These are phyloP conservation scores for Penicillium sp. DNA, from an alignment of 2,329 filamentous ascomycete genomes.

Conservation along the genomic window DNA sequence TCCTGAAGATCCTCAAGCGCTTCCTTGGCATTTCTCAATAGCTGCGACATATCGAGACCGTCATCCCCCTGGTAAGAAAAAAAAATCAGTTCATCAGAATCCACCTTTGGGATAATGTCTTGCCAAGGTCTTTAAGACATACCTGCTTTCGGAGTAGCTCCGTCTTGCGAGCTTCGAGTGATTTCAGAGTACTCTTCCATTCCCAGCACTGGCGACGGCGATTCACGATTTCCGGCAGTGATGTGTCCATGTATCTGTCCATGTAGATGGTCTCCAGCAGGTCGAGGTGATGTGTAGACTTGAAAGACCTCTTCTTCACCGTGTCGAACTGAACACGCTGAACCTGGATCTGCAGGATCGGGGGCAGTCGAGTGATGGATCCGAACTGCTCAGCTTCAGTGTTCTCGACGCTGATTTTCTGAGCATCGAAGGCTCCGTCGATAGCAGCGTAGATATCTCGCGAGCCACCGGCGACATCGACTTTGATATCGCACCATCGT, in stretches of 20 bases:
- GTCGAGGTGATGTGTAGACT: conserved; percentile 70
- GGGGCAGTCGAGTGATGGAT: conserved; percentile 70
- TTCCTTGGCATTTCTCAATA: conserved; percentile 29
- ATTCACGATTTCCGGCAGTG: conserved; percentile 57
- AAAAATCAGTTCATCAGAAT: neutral
- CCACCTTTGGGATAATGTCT: neutral
- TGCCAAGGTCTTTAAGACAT: conserved; percentile 1
- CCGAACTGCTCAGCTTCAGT: conserved; percentile 58
- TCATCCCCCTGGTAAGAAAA: conserved; percentile 20
- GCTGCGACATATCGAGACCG: neutral
- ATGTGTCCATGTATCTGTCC: conserved; percentile 73
- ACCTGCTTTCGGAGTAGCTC: conserved; percentile 40
- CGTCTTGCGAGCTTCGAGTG: conserved; percentile 47
- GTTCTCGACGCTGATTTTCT: conserved; percentile 65
- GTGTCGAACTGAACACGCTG: conserved; percentile 72
- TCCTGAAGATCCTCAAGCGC: conserved; percentile 43
- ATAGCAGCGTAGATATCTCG: conserved; percentile 76
- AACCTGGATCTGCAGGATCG: conserved; percentile 82
- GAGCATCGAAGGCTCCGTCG: conserved; percentile 76
- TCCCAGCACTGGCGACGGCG: conserved; percentile 68
- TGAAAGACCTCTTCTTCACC: conserved; percentile 55
- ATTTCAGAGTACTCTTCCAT: conserved; percentile 60
- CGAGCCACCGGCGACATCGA: conserved; percentile 54
- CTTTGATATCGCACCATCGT: conserved; percentile 58
- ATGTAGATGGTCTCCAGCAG: conserved; percentile 80